Evolutionary conservation across 2,329 filamentous ascomycete species (phyloP), one percentile per base, ranked within the genome.

Genomic region (Didymella keratinophila): DNA sequence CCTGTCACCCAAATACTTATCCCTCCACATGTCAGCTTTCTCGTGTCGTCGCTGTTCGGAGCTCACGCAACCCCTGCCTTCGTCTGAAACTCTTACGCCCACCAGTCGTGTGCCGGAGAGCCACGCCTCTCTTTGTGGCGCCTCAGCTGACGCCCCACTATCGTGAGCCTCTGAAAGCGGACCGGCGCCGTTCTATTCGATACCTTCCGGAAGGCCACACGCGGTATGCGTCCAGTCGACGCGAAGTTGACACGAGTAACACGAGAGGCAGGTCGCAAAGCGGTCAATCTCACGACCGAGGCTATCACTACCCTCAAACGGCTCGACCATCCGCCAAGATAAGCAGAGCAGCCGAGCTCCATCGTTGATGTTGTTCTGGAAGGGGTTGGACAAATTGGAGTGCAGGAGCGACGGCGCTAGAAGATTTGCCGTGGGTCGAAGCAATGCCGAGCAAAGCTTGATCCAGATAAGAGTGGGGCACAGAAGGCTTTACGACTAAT

Each of bases 371-470:
- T 10, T 48, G 30, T 48, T 37, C 45, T 36, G 2, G 30, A 48
- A 37, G 32, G 30, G 45, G 21, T 14, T 36, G 20, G 44, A 48
- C 45, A 27, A 48, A 48, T 48, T n/a, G 16, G 14, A 48, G n/a
- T 27, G 44, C 45, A 48, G 32, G 16, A 25, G 23, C 30, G 23
- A 20, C 16, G 41, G 23, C 50, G 42, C 50, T 36, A 41, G 43
- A 47, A 34, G 37, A 41, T 47, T 20, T 42, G 18, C 23, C 42
- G 44, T 58, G 49, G 37, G 50, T 49, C 57, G 50, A 60, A 64
- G 57, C 58, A 61, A 58, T 58, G 58, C 58, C 55, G 45, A 59
- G 58, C 56, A 64, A 63, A 58, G 60, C 62, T 66, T 65, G 58
- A 56, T 36, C 27, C 11, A 36, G 62, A 65, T 67, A 67, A 65